A percentile compares a stretch with the other conserved stretches of the same genome.
Conservation (phyloP, 2,329 filamentous ascomycete species). For the Aspergillus texensis region DNA sequence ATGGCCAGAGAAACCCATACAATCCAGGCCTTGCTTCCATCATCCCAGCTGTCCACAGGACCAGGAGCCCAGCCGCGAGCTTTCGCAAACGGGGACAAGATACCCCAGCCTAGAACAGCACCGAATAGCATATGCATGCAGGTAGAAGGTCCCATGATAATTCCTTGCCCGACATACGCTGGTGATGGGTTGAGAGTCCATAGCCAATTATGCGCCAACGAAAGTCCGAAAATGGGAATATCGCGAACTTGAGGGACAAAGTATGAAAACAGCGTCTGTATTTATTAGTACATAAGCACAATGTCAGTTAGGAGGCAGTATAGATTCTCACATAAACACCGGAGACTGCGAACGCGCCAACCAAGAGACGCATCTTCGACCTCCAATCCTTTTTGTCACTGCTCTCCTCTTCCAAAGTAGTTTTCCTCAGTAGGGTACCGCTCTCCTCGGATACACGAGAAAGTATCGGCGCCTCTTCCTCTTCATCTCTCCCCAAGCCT, state of each 20-base stretch:
- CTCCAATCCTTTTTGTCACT: constrained; percentile 59
- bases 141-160: constrained; percentile 96
- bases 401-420: constrained; percentile 32
- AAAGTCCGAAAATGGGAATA: constrained; percentile 80
- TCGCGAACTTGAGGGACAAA: constrained; percentile 84
- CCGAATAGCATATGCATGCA: constrained; percentile 95
- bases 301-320: constrained; percentile 4
- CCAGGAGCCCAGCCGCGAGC: constrained; percentile 86
- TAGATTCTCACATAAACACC: constrained; percentile 52
- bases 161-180: constrained; percentile 96
- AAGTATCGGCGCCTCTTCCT: constrained; percentile 33
- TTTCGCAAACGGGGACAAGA: constrained; percentile 89
- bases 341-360: constrained; percentile 62
- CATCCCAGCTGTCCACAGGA: constrained; percentile 83
- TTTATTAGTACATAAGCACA: constrained; percentile 17
- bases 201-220: constrained; percentile 78
- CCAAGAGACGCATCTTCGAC: constrained; percentile 61
- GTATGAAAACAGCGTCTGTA: constrained; percentile 79
- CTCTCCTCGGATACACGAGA: constrained; percentile 43
- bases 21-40: constrained; percentile 96
- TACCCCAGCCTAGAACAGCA: constrained; percentile 83
- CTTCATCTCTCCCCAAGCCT: constrained; percentile 25
- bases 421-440: constrained; percentile 55
- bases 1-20: constrained; percentile 95
- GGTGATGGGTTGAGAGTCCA: constrained; percentile 97